phyloP scores from a whole-genome alignment of 441 rosid species.

The Mallotus repandus region DNA sequence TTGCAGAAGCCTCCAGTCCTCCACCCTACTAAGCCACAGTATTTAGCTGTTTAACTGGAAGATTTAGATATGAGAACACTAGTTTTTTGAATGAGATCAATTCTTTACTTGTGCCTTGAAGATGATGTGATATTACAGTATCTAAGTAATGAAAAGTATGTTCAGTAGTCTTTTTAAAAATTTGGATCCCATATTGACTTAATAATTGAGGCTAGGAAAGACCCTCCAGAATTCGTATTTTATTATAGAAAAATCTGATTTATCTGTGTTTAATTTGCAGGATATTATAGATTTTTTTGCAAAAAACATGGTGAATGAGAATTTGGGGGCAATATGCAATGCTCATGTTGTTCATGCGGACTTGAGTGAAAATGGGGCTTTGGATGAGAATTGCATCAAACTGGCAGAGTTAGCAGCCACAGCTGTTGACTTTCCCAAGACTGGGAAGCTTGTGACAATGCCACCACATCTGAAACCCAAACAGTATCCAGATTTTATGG shows the following conservation, averaged over 20 bases:
- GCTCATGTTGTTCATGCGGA: constrained; percentile 94
- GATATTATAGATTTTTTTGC: constrained; percentile 78
- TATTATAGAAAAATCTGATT: not conserved
- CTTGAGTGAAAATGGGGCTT: constrained; percentile 66
- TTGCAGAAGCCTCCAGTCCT: not conserved
- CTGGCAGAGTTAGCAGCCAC: constrained; percentile 88
- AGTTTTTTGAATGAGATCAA: not conserved
- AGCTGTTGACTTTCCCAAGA: constrained; percentile 92
- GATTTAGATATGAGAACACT: not conserved
- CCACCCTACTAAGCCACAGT: not conserved
- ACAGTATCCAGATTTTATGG: constrained; percentile 88
- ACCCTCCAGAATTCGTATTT: not conserved
- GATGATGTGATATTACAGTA: not conserved
- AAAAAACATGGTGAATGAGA: constrained; percentile 69
- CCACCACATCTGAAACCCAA: constrained; percentile 69
- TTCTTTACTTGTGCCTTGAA: not conserved
- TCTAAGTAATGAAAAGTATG: not conserved
- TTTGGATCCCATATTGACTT: not conserved
- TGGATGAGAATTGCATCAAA: constrained; percentile 59
- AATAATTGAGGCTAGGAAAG: not conserved
- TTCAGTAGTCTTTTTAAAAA: not conserved
- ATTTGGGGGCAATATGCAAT: constrained; percentile 70
- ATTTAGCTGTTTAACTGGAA: not conserved
- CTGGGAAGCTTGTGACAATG: constrained; percentile 75
- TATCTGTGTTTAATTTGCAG: constrained; percentile 40